phyloP scores from a whole-genome alignment of 2,329 filamentous ascomycete species.

The Ophiostoma sp. region DNA sequence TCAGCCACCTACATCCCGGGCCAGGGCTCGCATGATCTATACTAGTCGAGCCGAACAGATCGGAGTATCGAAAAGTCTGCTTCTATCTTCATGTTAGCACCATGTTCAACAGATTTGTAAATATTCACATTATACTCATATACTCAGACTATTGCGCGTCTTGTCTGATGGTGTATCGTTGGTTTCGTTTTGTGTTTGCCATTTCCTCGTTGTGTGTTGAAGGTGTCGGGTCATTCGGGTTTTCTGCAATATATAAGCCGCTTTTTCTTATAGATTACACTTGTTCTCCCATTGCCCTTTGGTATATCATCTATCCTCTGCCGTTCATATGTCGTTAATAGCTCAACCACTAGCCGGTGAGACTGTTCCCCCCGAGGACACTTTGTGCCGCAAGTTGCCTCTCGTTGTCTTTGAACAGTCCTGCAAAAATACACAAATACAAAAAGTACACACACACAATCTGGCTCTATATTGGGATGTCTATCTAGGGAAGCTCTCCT shows the following conservation, averaged over 20 bases:
- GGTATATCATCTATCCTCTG: neutral
- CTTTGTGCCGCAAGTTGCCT: neutral
- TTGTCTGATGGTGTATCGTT: neutral
- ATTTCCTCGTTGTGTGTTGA: neutral
- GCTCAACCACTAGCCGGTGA: neutral
- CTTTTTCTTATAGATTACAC: neutral
- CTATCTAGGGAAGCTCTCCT: neutral
- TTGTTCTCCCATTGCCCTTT: neutral
- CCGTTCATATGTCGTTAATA: neutral
- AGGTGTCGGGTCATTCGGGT: neutral
- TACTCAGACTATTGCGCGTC: neutral
- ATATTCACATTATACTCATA: neutral
- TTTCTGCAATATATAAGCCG: no score
- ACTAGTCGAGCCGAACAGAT: neutral
- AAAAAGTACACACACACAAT: neutral
- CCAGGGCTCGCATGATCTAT: neutral
- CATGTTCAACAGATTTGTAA: neutral
- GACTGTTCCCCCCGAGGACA: neutral
- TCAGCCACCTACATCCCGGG: conserved; percentile 18
- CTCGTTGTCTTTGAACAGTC: neutral
- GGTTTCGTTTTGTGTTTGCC: neutral
- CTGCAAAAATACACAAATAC: neutral
- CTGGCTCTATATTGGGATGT: neutral
- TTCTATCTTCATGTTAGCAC: neutral
- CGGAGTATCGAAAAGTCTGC: neutral